These are phyloP conservation scores for Phoma sp. DNA, from an alignment of 2,329 filamentous ascomycete genomes.

Conservation along the genomic window DNA sequence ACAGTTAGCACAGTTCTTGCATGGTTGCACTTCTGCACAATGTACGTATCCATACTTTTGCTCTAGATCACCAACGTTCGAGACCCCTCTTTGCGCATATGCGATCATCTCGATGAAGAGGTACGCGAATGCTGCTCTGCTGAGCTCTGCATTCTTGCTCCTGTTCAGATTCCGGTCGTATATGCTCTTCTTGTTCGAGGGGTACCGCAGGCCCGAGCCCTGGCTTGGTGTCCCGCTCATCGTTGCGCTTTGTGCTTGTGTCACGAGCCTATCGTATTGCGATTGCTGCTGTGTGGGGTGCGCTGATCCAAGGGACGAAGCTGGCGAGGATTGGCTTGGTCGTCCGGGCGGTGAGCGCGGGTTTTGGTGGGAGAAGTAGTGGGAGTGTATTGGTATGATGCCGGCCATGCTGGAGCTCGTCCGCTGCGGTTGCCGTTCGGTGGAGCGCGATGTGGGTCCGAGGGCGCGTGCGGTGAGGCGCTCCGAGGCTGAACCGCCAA, in stretches of 20 bases:
- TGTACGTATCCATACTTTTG: constrained; percentile 67
- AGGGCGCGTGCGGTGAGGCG: constrained; percentile 27
- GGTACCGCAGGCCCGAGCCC: constrained; percentile 75
- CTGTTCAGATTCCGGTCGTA: constrained; percentile 96
- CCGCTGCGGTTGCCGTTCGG: constrained; percentile 18
- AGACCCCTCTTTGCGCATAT: constrained; percentile 90
- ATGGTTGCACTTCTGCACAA: background rate
- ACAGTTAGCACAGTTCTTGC: background rate
- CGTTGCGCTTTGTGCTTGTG: constrained; percentile 23
- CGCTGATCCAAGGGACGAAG: constrained; percentile 12
- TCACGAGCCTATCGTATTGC: constrained; percentile 4
- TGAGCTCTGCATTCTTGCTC: constrained; percentile 85
- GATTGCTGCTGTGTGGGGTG: constrained; percentile 14
- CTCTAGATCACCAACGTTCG: constrained; percentile 92
- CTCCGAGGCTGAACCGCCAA: constrained; percentile 22
- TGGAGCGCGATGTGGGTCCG: constrained; percentile 29
- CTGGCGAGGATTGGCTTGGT: constrained; percentile 8
- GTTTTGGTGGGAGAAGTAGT: constrained; percentile 20
- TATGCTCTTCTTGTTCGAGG: constrained; percentile 94
- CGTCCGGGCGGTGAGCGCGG: constrained; percentile 12
- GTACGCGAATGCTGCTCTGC: constrained; percentile 93
- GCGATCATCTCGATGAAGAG: constrained; percentile 96
- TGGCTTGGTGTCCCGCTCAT: constrained; percentile 37
- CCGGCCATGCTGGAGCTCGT: constrained; percentile 29
- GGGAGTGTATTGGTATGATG: constrained; percentile 29